Evolutionary conservation across 2,329 filamentous ascomycete genomes (phyloP).

Genomic region (Balansia obtecta): DNA sequence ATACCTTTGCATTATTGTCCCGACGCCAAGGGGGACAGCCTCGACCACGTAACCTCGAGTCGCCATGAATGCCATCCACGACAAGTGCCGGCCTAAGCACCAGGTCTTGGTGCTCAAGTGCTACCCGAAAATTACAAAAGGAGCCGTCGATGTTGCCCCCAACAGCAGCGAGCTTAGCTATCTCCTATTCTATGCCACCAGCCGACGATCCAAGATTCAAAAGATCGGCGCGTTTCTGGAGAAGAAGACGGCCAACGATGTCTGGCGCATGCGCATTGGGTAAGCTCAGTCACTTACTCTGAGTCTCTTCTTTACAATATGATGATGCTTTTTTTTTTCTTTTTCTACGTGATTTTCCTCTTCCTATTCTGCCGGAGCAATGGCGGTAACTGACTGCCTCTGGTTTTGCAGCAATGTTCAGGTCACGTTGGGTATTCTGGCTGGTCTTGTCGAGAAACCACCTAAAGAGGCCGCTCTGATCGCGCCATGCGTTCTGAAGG

Average conservation of each 20-base stretch:
- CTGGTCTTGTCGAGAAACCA: slow-evolving; percentile 84
- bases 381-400: not conserved
- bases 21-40: not conserved
- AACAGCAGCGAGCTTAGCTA: slow-evolving; percentile 97
- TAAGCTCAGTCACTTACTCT: slow-evolving; percentile 28
- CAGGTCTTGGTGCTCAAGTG: slow-evolving; percentile 93
- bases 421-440: slow-evolving; percentile 86
- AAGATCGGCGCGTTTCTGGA: slow-evolving; percentile 93
- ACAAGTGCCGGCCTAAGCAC: slow-evolving; percentile 80
- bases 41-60: not conserved
- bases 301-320: slow-evolving; percentile 1
- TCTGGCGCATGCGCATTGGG: slow-evolving; percentile 81
- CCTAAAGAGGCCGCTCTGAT: slow-evolving; percentile 85
- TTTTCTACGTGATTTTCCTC: not conserved
- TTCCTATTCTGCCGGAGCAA: not conserved
- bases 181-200: slow-evolving; percentile 91
- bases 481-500: slow-evolving; percentile 70
- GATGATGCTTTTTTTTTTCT: not conserved
- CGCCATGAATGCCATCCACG: slow-evolving; percentile 51
- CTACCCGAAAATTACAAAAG: slow-evolving; percentile 87
- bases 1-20: not conserved
- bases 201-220: slow-evolving; percentile 85
- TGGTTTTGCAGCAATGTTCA: slow-evolving; percentile 63
- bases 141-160: slow-evolving; percentile 82
- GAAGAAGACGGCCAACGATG: slow-evolving; percentile 84